Evolutionary conservation across 192 early-diverging fungal genomes (phyloP).

Genomic region (Coemansia sp.): DNA sequence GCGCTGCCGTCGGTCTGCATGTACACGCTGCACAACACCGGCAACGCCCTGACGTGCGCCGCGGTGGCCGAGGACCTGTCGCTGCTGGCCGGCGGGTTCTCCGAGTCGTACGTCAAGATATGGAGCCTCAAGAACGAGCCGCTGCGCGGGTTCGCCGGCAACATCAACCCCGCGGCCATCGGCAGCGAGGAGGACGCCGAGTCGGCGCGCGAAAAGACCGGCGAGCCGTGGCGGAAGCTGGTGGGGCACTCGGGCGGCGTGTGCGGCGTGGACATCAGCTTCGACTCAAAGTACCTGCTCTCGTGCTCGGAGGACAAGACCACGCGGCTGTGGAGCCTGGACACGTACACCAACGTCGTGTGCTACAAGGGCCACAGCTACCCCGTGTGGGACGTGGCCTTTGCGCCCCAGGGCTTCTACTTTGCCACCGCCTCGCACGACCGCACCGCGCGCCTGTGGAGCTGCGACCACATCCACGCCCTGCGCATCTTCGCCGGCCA

Average conservation of each 20-base stretch:
- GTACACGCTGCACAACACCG: slow-evolving; percentile 95
- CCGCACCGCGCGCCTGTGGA: slow-evolving; percentile 94
- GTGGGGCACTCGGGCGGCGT: slow-evolving; percentile 93
- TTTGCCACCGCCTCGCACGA: slow-evolving; percentile 98
- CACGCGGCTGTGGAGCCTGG: slow-evolving; percentile 94
- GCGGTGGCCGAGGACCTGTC: slow-evolving; percentile 78
- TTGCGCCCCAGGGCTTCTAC: slow-evolving; percentile 90
- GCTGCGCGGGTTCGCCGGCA: slow-evolving; percentile 64
- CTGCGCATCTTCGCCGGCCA: slow-evolving; percentile 98
- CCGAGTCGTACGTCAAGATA: slow-evolving; percentile 90
- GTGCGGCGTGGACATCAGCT: slow-evolving; percentile 84
- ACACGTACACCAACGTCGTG: slow-evolving; percentile 89
- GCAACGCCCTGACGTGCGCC: slow-evolving; percentile 84
- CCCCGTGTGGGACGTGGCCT: slow-evolving; percentile 95
- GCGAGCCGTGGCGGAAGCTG: slow-evolving; percentile 64
- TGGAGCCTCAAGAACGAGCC: slow-evolving; percentile 88
- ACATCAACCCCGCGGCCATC: slow-evolving; percentile 62
- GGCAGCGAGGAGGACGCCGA: slow-evolving; percentile 64
- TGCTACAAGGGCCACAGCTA: slow-evolving; percentile 96
- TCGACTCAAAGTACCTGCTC: slow-evolving; percentile 82
- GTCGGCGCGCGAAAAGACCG: slow-evolving; percentile 61
- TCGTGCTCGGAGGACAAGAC: slow-evolving; percentile 92
- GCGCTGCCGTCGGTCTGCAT: slow-evolving; percentile 88
- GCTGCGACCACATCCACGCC: slow-evolving; percentile 94
- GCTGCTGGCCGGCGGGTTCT: slow-evolving; percentile 86